Conservation (phyloP, 805 yeast genomes). For the Metschnikowia henanensis region DNA sequence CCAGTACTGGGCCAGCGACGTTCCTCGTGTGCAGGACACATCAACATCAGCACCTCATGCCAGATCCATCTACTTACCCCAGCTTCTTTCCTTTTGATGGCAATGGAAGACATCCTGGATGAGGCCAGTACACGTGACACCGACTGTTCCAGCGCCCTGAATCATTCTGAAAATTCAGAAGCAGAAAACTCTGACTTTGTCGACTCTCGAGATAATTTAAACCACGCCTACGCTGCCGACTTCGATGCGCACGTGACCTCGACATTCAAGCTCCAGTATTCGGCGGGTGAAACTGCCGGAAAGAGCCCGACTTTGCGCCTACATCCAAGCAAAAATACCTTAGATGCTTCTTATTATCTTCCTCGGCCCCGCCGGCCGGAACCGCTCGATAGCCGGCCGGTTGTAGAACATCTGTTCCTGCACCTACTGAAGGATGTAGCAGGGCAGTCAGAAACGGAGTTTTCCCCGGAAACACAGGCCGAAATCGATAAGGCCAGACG, state of each 20-base stretch:
- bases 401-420: background rate
- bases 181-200: background rate
- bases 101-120: background rate
- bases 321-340: slow-evolving; percentile 15
- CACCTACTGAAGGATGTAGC: background rate
- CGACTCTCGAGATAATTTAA: background rate
- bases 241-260: slow-evolving; percentile 12
- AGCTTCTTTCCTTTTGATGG: background rate
- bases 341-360: slow-evolving; percentile 8
- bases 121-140: background rate
- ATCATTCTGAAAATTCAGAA: background rate
- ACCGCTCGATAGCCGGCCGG: background rate
- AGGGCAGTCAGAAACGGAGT: background rate
- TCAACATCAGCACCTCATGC: background rate
- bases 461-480: background rate
- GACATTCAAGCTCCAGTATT: slow-evolving; percentile 11
- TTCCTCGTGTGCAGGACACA: background rate
- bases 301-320: background rate
- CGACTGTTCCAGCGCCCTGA: background rate
- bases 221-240: background rate
- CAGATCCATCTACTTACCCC: background rate
- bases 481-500: background rate
- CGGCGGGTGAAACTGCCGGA: background rate
- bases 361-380: slow-evolving; percentile 1
- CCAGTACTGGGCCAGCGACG: background rate